Percentiles rank a stretch among this genome's conserved stretches.
These are phyloP conservation scores for Morella rubra DNA, from an alignment of 306 rosid genomes.

Conservation along the genomic window DNA sequence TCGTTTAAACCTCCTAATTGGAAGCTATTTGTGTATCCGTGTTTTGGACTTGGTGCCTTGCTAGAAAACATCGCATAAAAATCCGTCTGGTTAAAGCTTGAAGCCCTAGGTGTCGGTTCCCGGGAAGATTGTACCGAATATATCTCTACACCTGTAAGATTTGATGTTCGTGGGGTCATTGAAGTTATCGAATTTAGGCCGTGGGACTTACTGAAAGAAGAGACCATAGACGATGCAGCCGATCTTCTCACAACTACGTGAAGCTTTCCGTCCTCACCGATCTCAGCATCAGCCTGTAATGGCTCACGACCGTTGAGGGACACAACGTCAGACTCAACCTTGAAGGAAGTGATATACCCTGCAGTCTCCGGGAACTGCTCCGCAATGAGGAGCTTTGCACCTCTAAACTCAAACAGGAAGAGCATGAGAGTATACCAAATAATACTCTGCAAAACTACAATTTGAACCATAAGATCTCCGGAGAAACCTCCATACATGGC, in stretches of 20 bases:
- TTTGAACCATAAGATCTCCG: constrained; percentile 72
- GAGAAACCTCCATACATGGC: constrained; percentile 87
- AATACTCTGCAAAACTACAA: constrained; percentile 84
- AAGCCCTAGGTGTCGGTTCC: constrained; percentile 82
- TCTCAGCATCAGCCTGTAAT: constrained; percentile 67
- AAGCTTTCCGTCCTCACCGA: constrained; percentile 82
- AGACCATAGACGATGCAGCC: constrained; percentile 58
- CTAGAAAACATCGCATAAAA: constrained; percentile 83
- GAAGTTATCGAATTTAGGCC: constrained; percentile 53
- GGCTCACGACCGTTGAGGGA: constrained; percentile 74
- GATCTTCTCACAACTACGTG: constrained; percentile 72
- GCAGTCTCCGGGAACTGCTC: constrained; percentile 88
- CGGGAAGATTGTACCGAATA: constrained; percentile 82
- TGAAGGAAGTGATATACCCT: constrained; percentile 69
- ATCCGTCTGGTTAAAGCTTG: constrained; percentile 79
- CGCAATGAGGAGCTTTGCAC: constrained; percentile 68
- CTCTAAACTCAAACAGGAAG: constrained; percentile 78
- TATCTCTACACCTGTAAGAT: constrained; percentile 82
- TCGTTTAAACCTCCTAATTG: constrained; percentile 48
- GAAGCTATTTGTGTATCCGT: constrained; percentile 57
- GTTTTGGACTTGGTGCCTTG: constrained; percentile 85
- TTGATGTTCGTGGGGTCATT: constrained; percentile 79
- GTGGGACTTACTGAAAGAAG: constrained; percentile 72
- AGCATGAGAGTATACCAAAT: constrained; percentile 83
- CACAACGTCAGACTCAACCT: constrained; percentile 73